Evolutionary conservation across 2,329 filamentous ascomycete genomes (phyloP), one percentile per base, ranked within the genome.

Genomic region (Monosporascus cannonballus): DNA sequence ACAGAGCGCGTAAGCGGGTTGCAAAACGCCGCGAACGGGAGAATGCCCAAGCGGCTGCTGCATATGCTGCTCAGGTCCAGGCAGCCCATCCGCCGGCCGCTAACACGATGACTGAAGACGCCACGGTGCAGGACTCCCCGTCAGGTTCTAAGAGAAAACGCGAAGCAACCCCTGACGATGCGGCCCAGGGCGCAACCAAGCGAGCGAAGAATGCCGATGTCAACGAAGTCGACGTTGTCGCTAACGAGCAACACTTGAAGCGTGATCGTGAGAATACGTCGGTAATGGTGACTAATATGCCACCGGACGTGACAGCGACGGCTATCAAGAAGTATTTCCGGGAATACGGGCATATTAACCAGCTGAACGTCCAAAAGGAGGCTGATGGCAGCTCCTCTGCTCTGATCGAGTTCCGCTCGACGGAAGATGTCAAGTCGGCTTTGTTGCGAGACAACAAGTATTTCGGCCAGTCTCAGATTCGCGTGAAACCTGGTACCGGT

Each of bases 201-300:
- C 90, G 89, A 61, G 76, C 79, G 37, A 90, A 77, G 64, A 76
- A 71, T 56, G 72, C 73, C 34, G 58, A 66, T 3, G 60, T 61
- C 6, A 67, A 67, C 25, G 58, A 56, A 34, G 57, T 54, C n/a
- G 67, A 71, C 14, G 59, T 65, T 24, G 58, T 64, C 27, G 60
- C 67, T 38, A 60, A 68, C 44, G 71, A 71, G 34, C 64, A 69
- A 41, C 76, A 54, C 67, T 73, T 77, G 30, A 93, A 90, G 68
- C 85, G 94, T 51, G 92, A 99, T 69, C 85, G 94, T 42, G 94
- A 99, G 66, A 88, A 97, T 68, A 87, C 90, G 0, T 92, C 89
- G 0, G 79, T 97, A 47, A 82, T 95, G 50, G 85, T 96, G 4
- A 85, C 81, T 49, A 88, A 91, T 60, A 72, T 99, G 24, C 91